Evolutionary conservation across 2,329 filamentous ascomycete species (phyloP), one percentile per base, ranked within the genome.

Genomic region (Chrysoporthe austroafricana): DNA sequence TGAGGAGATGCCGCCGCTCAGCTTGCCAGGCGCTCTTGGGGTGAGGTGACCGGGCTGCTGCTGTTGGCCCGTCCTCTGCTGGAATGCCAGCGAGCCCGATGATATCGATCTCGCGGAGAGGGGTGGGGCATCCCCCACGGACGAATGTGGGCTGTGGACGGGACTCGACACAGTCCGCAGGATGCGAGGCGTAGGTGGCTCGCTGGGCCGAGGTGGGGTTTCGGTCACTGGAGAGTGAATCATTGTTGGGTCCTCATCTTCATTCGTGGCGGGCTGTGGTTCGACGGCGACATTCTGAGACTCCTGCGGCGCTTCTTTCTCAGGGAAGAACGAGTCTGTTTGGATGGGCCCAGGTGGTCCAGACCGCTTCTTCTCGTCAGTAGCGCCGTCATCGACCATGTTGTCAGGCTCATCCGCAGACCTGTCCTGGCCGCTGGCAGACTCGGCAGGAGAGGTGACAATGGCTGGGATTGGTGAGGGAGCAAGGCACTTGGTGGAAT

Each of bases 1-100:
- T 77, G 95, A 93, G 3, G 95, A 96, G 69, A 99, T 97, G 72
- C 93, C 94, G 9, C 92, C 94, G 8, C 93, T 94, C 34, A 98
- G 87, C 74, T 92, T 96, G 71, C 90, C 85, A 77, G 94, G 96
- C 76, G 92, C 44, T n/a, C 66, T 93, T 3, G 87, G 82, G 59
- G 85, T 81, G 62, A 90, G 75, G 63, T 85, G 84, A 16, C 85
- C 76, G 16, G 78, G 78, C 57, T 76, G 77, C 42, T 82, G 78
- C 72, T 87, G 86, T 70, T 85, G 86, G 8, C 81, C 81, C 60
- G 86, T 80, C 68, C 82, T 86, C 72, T 86, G 85, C 66, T 87
- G 73, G 72, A 83, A 88, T 14, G 85, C 84, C 21, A 61, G 1
- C 8, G 86, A 82, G 32, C 88, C 85, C 3, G 85, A 84, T 44